Conservation (phyloP, 2,329 filamentous ascomycete genomes). For the Bipolaris sorokiniana region DNA sequence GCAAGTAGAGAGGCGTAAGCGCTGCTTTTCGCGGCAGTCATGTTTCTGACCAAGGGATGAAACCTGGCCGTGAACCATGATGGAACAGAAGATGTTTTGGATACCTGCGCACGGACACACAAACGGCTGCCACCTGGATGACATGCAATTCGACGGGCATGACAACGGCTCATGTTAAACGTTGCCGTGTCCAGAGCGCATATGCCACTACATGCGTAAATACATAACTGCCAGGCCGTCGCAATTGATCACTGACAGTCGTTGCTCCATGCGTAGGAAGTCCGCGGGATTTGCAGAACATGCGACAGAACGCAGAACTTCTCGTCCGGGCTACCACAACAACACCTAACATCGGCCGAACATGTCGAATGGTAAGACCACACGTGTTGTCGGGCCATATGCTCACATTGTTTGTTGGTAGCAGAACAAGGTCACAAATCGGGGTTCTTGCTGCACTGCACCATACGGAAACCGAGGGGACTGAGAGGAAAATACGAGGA, state of each 20-base stretch:
- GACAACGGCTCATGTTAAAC: slow-evolving; percentile 11
- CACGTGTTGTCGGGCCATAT: background rate
- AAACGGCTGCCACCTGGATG: background rate
- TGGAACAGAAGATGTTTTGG: slow-evolving; percentile 31
- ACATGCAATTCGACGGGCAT: slow-evolving; percentile 12
- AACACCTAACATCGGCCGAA: background rate
- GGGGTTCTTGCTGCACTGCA: background rate
- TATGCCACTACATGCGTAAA: background rate
- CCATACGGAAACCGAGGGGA: background rate
- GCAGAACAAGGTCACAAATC: background rate
- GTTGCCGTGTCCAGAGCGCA: slow-evolving; percentile 17
- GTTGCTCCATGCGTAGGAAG: slow-evolving; percentile 12
- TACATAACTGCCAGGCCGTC: slow-evolving; percentile 13
- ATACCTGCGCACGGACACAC: slow-evolving; percentile 18
- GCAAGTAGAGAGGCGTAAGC: slow-evolving; percentile 15
- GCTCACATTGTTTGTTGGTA: background rate
- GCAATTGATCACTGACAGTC: slow-evolving; percentile 6
- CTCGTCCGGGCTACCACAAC: background rate
- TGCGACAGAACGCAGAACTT: background rate
- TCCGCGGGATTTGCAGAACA: slow-evolving; percentile 2
- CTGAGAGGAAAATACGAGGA: background rate
- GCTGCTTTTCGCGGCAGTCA: slow-evolving; percentile 20
- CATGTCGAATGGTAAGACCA: background rate
- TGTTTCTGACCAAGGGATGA: slow-evolving; percentile 45
- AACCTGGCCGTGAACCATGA: slow-evolving; percentile 34